Base-by-base conservation (phyloP, 2,329 filamentous ascomycete species). In the Phialophora tarda region DNA sequence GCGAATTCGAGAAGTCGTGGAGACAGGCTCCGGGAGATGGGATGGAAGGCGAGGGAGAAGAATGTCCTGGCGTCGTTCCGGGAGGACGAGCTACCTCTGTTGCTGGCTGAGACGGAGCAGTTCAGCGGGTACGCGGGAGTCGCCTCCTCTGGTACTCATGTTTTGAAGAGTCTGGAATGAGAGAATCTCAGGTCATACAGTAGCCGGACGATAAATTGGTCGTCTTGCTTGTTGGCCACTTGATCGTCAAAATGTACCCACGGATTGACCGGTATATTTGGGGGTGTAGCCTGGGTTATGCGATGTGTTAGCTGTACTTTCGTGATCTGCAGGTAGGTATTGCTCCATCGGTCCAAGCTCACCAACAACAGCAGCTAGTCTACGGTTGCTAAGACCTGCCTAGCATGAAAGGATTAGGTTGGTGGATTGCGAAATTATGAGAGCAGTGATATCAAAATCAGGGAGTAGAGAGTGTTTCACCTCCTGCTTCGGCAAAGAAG, bases 41-140 rank as follows among this genome's bases (percentile, higher is more conserved):
- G 82, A 0, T 84, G 81, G 82, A 71, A 78, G 70, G 76, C 82
- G 0, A 71, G 65, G 10, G 80, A 82, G 73, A 83, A 82, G 75
- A 73, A 73, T 10, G 79, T 78, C 67, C 74, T 71, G 70, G 73
- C 75, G 17, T 79, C 77, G 44, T 80, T 75, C 62, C 64, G 75
- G 12, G 73, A 81, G 64, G 82, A 83, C 67, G 82, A 83, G 72
- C 24, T 67, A 41, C 67, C 67, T 11, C 38, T 65, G 10, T 51
- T 69, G 55, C 30, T 69, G 48, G 48, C 10, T 2, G 58, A 63
- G 10, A 50, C 38, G 0, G 62, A 59, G 21, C 14, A 30, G 12
- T 63, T 57, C 38, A 63, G 47, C 21, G 61, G 61, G 23, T 63
- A 63, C 54, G 54, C 61, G 10, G 61, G 61, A 12, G 51, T 63